These are phyloP conservation scores for Pleurotus ostreatus DNA, from an alignment of 768 basidiomycete genomes.

Conservation along the genomic window DNA sequence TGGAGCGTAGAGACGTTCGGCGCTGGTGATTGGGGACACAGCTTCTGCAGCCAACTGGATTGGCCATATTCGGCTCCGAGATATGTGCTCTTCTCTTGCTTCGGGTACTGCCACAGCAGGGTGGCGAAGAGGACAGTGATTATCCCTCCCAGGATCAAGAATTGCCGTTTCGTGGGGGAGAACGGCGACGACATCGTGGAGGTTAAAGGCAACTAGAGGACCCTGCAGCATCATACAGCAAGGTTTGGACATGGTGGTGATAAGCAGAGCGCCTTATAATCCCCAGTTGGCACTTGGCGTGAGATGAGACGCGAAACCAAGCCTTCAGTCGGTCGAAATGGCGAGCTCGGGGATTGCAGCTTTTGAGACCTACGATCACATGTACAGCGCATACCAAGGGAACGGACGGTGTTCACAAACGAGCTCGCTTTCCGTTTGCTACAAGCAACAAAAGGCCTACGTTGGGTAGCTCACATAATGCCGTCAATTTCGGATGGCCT, in stretches of 20 bases:
- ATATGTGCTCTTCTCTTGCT: not conserved
- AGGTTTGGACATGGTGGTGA: not conserved
- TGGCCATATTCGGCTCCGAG: not conserved
- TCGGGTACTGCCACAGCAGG: conserved; percentile 1
- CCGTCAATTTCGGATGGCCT: too few relatives aligned
- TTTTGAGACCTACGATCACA: too few relatives aligned
- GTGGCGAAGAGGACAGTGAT: not conserved
- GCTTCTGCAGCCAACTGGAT: not conserved
- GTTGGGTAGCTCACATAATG: too few relatives aligned
- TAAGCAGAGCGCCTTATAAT: too few relatives aligned
- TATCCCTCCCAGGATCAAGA: not conserved
- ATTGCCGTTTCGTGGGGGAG: not conserved
- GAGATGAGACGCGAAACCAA: too few relatives aligned
- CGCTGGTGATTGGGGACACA: not conserved
- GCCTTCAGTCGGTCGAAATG: too few relatives aligned
- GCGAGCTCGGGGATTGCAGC: too few relatives aligned
- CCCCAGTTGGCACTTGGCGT: too few relatives aligned
- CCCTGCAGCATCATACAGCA: not conserved
- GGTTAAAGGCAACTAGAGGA: not conserved
- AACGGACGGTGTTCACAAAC: too few relatives aligned
- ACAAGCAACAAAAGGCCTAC: too few relatives aligned
- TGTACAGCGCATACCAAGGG: too few relatives aligned
- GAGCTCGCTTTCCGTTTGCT: too few relatives aligned
- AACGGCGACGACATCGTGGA: not conserved
- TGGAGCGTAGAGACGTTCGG: not conserved